These are phyloP conservation scores for Simplicillium sp. DNA, from an alignment of 2,329 filamentous ascomycete genomes.

Conservation along the genomic window DNA sequence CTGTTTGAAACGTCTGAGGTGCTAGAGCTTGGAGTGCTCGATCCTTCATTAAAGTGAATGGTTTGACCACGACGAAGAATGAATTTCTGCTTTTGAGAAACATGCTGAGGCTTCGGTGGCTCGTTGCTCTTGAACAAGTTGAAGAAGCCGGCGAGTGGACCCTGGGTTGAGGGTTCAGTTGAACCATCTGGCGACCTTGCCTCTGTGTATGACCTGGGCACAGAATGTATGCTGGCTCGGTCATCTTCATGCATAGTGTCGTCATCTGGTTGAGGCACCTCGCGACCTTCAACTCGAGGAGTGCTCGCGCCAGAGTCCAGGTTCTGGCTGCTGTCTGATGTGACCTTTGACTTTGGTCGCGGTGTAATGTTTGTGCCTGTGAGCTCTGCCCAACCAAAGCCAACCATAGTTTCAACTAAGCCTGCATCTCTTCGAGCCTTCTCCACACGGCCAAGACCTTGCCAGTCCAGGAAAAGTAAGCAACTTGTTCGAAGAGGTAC, in stretches of 20 bases:
- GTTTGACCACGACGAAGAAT: conserved; percentile 76
- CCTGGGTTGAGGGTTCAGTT: conserved; percentile 28
- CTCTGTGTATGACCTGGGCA: conserved; percentile 20
- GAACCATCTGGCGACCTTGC: conserved; percentile 1
- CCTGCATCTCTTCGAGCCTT: conserved; percentile 90
- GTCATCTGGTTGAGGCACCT: conserved; percentile 62
- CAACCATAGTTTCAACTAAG: conserved; percentile 82
- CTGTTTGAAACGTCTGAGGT: conserved; percentile 5
- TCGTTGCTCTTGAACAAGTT: conserved; percentile 62
- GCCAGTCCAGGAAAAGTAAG: conserved; percentile 94
- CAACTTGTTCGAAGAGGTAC: conserved; percentile 92
- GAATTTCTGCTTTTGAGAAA: conserved; percentile 52
- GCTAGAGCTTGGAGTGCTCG: conserved; percentile 8
- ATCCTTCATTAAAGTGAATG: conserved; percentile 33
- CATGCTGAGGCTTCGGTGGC: conserved; percentile 34
- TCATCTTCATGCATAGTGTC: conserved; percentile 62
- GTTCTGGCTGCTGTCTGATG: conserved; percentile 21
- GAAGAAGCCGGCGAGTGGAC: conserved; percentile 53
- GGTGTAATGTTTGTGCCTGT: conserved; percentile 56
- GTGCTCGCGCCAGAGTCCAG: conserved; percentile 24
- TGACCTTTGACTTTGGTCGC: conserved; percentile 33
- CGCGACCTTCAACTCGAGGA: conserved; percentile 30
- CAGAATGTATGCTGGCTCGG: conserved; percentile 42
- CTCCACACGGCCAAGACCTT: conserved; percentile 83
- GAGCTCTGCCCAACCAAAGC: conserved; percentile 90